These are phyloP conservation scores for Penicillium crustosum DNA, from an alignment of 2,329 filamentous ascomycete species.

Conservation along the genomic window DNA sequence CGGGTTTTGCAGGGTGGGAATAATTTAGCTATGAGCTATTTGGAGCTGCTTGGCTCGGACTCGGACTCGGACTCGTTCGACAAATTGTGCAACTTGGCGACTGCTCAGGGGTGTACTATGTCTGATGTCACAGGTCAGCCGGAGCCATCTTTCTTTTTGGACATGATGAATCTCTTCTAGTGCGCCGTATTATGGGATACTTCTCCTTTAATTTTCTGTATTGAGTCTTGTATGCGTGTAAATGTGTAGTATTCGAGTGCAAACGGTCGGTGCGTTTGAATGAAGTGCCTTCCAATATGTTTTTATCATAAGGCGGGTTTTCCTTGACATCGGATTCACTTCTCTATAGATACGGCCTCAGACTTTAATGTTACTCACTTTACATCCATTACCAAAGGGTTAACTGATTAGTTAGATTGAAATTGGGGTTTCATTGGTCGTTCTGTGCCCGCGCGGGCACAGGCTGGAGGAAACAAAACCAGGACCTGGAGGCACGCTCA, in stretches of 20 bases:
- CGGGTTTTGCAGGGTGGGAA: conserved; percentile 6
- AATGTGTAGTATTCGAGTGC: neutral
- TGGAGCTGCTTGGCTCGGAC: conserved; percentile 4
- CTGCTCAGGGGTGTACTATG: neutral
- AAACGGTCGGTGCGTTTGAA: no score
- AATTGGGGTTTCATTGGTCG: no score
- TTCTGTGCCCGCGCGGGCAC: no score
- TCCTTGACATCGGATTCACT: neutral
- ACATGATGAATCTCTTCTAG: conserved; percentile 2
- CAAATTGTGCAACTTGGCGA: neutral
- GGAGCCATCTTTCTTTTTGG: conserved; percentile 1
- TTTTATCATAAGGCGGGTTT: neutral
- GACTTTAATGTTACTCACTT: neutral
- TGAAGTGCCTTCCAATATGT: no score
- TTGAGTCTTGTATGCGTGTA: no score
- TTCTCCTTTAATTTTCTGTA: neutral
- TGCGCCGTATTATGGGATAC: fast-evolving
- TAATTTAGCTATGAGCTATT: conserved; percentile 5
- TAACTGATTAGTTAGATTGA: neutral
- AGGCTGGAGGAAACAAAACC: no score
- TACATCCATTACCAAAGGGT: no score
- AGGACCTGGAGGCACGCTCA: neutral
- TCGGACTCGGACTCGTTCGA: neutral
- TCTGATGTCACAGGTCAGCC: neutral
- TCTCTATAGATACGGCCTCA: neutral